Evolutionary conservation across 345 rosid species (phyloP), one percentile per base, ranked within the genome.

Genomic region (Heritiera fomes): DNA sequence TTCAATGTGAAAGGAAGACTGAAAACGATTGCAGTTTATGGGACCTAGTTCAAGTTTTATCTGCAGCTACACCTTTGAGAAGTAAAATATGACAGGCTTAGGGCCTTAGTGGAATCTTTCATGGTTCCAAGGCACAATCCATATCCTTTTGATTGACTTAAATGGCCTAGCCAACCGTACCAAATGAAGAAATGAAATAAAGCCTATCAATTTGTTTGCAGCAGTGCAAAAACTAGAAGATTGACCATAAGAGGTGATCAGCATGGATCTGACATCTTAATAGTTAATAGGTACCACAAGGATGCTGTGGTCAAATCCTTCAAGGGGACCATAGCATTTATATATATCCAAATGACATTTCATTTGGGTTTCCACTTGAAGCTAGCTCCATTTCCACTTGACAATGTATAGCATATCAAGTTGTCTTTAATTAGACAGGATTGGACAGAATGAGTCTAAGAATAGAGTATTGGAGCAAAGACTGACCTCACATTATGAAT

Each of bases 401-500:
- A 62, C 18, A 62, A 32, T 62, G 41, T 30, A 23, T 23, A 30
- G 66, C 17, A 62, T 13, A 62, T 12, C 66, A 62, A 62, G 41
- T 30, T 62, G 43, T 62, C 3, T 12, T 12, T 12, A 30, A 12
- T 30, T 30, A 32, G 12, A 28, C 38, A 11, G 64, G 28, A 60
- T 28, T 60, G 64, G 64, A 60, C 64, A 23, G 66, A 32, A 62
- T 30, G 66, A 32, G 66, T 32, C 66, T 62, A 62, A 62, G 66
- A 62, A 18, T 62, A 62, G 8, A 32, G 66, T 62, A 62, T 62
- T 62, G 66, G 41, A 62, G 66, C 66, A 62, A 30, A 62, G 41
- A 4, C 41, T 62, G 41, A 62, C 66, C 66, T 12, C 66, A 32
- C 8, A 30, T 30, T 62, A 5, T 62, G 66, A 30, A 32, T 62